Evolutionary conservation across 352 stramenopile genomes (phyloP), one percentile per base, ranked within the genome.

Genomic region (Globisporangium lucens): DNA sequence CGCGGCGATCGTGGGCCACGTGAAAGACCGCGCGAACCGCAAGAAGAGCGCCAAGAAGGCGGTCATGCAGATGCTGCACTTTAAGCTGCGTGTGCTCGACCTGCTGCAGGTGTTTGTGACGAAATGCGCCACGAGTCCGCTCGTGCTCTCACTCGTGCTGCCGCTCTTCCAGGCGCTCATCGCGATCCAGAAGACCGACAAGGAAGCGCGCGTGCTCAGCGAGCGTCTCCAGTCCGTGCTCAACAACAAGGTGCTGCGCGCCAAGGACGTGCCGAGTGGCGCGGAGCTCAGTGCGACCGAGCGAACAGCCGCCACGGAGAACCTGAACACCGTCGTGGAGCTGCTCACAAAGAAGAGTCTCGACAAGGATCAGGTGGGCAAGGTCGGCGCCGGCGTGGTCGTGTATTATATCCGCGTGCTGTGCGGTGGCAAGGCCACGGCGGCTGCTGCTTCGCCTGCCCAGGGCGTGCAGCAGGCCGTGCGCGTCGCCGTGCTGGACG

Each of bases 61-160:
- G 60, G 77, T 78, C 20, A 75, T 90, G 56, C 82, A 90, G 62
- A 78, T 85, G 35, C 76, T 94, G 61, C 88, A 96, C 76, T 96
- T 96, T 75, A 87, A 96, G 69, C 68, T 96, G 60, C 88, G 88
- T 41, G 86, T 94, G 36, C 61, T 96, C 24, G 86, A 96, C 59
- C 64, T 96, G 71, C 74, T 96, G 46, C 74, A 90, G 61, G 71
- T 93, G 66, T 92, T 90, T 65, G 82, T 82, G 27, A 73, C 74
- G 12, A 72, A 81, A 53, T 69, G 66, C 35, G 61, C 67, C 0
- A 69, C 76, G 56, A 74, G 67, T 38, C 56, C 65, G 9, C 67
- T 80, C 30, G 73, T 87, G 52, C 62, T 92, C 57, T 66, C 70
- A 9, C 71, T 94, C 51, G 75, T 91, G 49, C 65, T 78, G 41